phyloP scores from a whole-genome alignment of 495 filamentous ascomycete genomes.

The Podospora anserina region DNA sequence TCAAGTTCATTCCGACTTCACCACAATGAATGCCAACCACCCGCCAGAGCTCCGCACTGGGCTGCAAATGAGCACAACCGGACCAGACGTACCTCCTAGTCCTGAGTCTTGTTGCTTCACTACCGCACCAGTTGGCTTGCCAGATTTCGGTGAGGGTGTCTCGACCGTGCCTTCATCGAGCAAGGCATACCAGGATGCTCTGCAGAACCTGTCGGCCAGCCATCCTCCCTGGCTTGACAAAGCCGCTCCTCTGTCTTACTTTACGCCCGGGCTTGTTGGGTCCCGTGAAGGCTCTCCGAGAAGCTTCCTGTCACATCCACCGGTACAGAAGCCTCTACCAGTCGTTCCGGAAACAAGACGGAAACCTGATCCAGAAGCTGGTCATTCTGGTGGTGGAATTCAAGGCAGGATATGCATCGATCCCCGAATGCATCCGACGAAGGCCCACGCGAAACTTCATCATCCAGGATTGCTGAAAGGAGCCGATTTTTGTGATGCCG shows the following conservation, averaged over 20 bases:
- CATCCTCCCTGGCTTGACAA: constrained; percentile 18
- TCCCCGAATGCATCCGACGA: constrained; percentile 12
- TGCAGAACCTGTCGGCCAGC: constrained; percentile 13
- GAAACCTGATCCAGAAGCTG: not conserved
- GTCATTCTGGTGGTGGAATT: not conserved
- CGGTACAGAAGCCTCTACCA: not conserved
- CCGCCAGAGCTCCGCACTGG: constrained; percentile 1
- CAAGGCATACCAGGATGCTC: constrained; percentile 13
- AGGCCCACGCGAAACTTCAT: constrained; percentile 14
- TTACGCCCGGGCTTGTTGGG: not conserved
- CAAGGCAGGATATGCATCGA: constrained; percentile 13
- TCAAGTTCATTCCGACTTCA: not conserved
- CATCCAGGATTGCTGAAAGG: constrained; percentile 17
- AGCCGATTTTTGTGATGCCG: constrained; percentile 17
- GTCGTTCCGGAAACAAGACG: not conserved
- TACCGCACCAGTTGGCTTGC: constrained; percentile 2
- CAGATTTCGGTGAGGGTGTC: not conserved
- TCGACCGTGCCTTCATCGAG: not conserved
- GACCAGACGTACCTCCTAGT: not conserved
- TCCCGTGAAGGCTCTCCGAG: constrained; percentile 5
- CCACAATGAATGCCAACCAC: constrained; percentile 18
- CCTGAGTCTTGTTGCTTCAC: constrained; percentile 1
- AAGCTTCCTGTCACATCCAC: not conserved
- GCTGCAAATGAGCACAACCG: not conserved
- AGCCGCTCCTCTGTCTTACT: not conserved